Conservation (phyloP, 805 yeast species). For the Wickerhamiella musiphila region DNA sequence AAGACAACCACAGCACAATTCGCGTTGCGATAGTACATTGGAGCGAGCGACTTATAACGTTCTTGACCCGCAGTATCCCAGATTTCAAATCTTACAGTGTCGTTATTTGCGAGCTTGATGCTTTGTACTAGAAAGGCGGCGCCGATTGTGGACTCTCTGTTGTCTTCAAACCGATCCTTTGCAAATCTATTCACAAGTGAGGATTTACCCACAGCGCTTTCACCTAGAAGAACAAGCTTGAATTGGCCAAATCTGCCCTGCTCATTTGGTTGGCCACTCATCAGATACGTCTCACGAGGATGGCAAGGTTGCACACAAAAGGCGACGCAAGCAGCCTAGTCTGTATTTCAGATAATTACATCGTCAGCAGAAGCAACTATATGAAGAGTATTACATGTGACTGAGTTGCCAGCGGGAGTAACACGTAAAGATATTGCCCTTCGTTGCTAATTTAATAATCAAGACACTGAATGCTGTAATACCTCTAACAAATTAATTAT, state of each 20-base stretch:
- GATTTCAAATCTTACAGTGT: conserved; percentile 31
- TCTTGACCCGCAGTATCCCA: conserved; percentile 97
- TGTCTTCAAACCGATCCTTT: conserved; percentile 48
- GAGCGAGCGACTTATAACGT: conserved; percentile 64
- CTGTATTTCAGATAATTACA: too few species aligned
- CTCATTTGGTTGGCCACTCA: too few species aligned
- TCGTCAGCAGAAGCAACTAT: too few species aligned
- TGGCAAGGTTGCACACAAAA: too few species aligned
- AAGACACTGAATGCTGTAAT: too few species aligned
- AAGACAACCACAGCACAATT: conserved; percentile 77
- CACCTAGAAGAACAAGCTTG: conserved; percentile 58
- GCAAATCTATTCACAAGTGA: conserved; percentile 74
- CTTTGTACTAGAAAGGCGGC: conserved; percentile 91
- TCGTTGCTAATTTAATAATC: too few species aligned
- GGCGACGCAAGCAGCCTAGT: too few species aligned
- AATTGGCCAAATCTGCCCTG: conserved; percentile 30
- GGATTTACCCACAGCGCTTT: conserved; percentile 68
- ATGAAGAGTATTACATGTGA: too few species aligned
- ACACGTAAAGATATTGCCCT: too few species aligned
- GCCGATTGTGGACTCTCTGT: conserved; percentile 88
- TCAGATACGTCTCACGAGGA: too few species aligned
- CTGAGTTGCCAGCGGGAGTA: too few species aligned
- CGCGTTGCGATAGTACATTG: conserved; percentile 69
- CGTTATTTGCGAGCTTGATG: conserved; percentile 28
- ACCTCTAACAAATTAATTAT: too few species aligned